Percentiles rank a stretch among this genome's conserved stretches.
Conservation (phyloP, 1,284 basidiomycete genomes). For the Fistulina hepatica region DNA sequence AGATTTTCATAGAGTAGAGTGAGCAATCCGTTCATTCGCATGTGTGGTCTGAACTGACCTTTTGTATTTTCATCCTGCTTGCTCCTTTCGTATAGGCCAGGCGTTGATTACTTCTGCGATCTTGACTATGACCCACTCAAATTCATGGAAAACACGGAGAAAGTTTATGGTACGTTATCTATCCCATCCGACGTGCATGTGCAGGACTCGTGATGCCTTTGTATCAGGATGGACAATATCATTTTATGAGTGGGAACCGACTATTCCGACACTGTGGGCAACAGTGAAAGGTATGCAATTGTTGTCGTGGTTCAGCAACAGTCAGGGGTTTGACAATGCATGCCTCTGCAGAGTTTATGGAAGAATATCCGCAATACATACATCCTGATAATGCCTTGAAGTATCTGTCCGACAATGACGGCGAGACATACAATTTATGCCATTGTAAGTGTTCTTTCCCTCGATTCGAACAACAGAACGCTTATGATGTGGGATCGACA, state of each 20-base stretch:
- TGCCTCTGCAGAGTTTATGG: conserved; percentile 37
- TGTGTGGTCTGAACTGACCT: no score
- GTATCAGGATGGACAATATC: conserved; percentile 21
- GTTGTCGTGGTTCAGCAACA: not conserved
- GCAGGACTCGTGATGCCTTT: conserved; percentile 28
- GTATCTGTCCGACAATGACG: conserved; percentile 58
- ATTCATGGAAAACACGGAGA: conserved; percentile 62
- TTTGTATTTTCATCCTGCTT: conserved; percentile 1
- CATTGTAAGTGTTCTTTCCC: conserved; percentile 43
- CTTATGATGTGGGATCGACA: not conserved
- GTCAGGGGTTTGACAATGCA: not conserved
- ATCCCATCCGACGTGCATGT: not conserved
- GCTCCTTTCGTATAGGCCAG: conserved; percentile 45
- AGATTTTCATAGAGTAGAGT: conserved; percentile 24
- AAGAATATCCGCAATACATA: conserved; percentile 47
- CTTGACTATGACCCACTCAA: conserved; percentile 66
- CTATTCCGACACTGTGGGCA: conserved; percentile 21
- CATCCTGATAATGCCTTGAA: conserved; percentile 54
- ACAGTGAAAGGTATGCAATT: conserved; percentile 16
- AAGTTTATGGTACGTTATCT: conserved; percentile 42
- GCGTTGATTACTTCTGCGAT: conserved; percentile 43
- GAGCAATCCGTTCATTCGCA: no score
- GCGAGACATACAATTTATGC: conserved; percentile 62
- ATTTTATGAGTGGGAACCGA: conserved; percentile 20
- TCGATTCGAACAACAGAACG: not conserved